These are phyloP conservation scores for Astragalus glycyphyllos DNA, from an alignment of 306 rosid genomes.

Conservation along the genomic window DNA sequence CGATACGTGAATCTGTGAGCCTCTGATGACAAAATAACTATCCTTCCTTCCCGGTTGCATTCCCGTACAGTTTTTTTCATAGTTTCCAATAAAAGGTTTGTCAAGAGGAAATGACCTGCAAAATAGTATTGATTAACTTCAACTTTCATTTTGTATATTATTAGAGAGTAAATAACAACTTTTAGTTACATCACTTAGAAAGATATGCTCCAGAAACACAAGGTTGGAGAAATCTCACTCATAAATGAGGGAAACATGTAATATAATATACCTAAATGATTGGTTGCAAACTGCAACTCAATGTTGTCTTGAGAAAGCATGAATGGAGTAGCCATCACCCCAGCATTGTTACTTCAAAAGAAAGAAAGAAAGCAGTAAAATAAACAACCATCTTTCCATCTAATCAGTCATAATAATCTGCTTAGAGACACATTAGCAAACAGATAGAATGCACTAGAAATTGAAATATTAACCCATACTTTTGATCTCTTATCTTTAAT, in stretches of 20 bases:
- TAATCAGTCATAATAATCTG: constrained; percentile 23
- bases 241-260: constrained; percentile 12
- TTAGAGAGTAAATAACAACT: constrained; percentile 4
- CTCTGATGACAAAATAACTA: constrained; percentile 70
- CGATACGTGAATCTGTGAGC: constrained; percentile 61
- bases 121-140: constrained; percentile 27
- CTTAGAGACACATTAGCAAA: constrained; percentile 14
- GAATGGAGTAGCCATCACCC: constrained; percentile 79
- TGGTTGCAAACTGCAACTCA: constrained; percentile 83
- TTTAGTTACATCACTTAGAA: not conserved
- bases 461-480: not conserved
- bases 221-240: not conserved
- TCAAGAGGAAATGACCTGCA: constrained; percentile 86
- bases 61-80: constrained; percentile 75
- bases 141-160: not conserved
- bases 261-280: constrained; percentile 67
- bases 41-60: constrained; percentile 73
- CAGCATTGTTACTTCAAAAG: constrained; percentile 82
- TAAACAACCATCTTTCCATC: constrained; percentile 8
- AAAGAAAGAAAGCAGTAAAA: constrained; percentile 26
- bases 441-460: not conserved
- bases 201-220: constrained; percentile 11
- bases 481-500: no score
- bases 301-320: constrained; percentile 71
- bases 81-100: constrained; percentile 76